Base-by-base conservation (phyloP, 345 rosid genomes). In the Sisymbrium altissimum region DNA sequence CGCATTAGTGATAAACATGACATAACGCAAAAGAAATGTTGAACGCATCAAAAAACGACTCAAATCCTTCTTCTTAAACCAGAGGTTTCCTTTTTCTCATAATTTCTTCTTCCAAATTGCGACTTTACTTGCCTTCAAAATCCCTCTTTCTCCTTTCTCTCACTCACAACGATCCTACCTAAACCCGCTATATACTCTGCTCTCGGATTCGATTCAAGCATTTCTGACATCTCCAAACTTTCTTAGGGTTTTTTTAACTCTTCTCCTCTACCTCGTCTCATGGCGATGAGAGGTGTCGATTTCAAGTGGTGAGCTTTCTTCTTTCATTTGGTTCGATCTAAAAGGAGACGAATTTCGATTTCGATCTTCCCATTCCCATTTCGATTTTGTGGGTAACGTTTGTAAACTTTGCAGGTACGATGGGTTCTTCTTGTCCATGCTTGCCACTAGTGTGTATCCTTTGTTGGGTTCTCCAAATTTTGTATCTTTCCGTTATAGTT, bases 371-470 rank as follows among this genome's bases (percentile, higher is more conserved):
- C n/a, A 68, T 53, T 35, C 44, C 4, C 56, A 46, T 57, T 60
- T 61, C 3, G 4, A 41, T 30, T 77, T 36, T 63, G 11, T 49
- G 70, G 13, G 43, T 48, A n/a, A 70, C 33, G 17, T 18, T 64
- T 13, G 35, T 66, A 61, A 63, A 40, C 76, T 57, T 30, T 81
- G 89, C 86, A 96, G 98, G 98, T 92, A 84, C 72, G 98, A 96
- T 86, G 99, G 98, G 19, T 92, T 96, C 87, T 96, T 96, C 90
- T 82, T 96, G 88, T 92, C 96, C 63, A 96, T 96, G 99, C 88
- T 96, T 65, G 99, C 97, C 6, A 96, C 95, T 44, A 92, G 98
- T 65, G 88, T 90, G 99, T 96, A 92, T 96, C 99, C 96, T 85
- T 86, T 9, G 4, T 68, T 68, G n/a, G 49, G 14, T 75, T 68